Base-by-base conservation (phyloP, 306 rosid genomes). In the Casuarina equisetifolia region DNA sequence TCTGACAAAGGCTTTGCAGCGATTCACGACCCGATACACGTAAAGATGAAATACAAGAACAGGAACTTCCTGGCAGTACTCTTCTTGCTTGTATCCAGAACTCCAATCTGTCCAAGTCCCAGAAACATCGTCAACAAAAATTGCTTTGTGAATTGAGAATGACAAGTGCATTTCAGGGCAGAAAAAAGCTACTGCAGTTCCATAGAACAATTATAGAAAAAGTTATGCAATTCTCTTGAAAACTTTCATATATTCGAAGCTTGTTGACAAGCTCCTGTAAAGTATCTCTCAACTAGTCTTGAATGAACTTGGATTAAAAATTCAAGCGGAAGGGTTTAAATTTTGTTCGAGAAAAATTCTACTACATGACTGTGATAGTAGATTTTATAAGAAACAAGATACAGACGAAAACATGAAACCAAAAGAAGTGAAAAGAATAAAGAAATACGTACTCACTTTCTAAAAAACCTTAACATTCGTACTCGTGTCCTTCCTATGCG, bases 51-150 rank as follows among this genome's bases (percentile, higher is more conserved):
- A 11, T 36, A 68, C 13, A 10, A 48, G 13, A 42, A 46, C 39
- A 69, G 36, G 55, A 46, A 48, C 42, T 70, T 45, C 57, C 74
- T 4, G 19, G n/a, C 43, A 68, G 45, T 40, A 7, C 10, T 68
- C 8, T 35, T n/a, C 48, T 46, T 48, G 5, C 54, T 42, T 49
- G 16, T 68, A 43, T 69, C 51, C 53, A 9, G 19, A 69, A n/a
- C 13, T 53, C 53, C 20, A 69, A 44, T n/a, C 52, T 42, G 39
- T 69, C 38, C 9, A 49, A 40, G 70, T 66, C 70, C 49, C 74
- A 70, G 74, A 69, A 69, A 69, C 73, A 69, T 44, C 51, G 73
- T 62, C 73, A 40, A 68, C 72, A 68, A 40, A 44, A 43, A 9
- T 67, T 44, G 11, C 19, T 55, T 58, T 45, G 32, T 68, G 39